Conservation (phyloP, 768 basidiomycete genomes). For the Epithele typhae region DNA sequence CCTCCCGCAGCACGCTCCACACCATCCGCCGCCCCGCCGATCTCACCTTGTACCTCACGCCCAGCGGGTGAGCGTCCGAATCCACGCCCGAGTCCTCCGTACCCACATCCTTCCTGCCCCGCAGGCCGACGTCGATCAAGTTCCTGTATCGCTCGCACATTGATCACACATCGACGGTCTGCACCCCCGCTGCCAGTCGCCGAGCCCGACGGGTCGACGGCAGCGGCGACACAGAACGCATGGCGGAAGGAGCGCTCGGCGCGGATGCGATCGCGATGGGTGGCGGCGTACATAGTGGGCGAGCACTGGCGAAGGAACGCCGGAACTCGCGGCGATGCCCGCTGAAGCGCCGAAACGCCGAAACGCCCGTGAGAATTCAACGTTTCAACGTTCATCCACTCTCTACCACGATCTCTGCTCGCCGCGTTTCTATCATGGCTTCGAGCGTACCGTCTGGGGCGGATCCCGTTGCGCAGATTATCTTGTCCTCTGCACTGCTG, state of each 20-base stretch:
- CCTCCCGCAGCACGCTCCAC: slow-evolving; percentile 81
- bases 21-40: slow-evolving; percentile 76
- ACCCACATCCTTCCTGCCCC: slow-evolving; percentile 59
- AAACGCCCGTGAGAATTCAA: no score
- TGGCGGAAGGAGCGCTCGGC: slow-evolving; percentile 83
- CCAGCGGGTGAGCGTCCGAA: slow-evolving; percentile 84
- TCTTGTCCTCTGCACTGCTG: no score
- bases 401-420: no score
- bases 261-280: slow-evolving; percentile 81
- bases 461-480: no score
- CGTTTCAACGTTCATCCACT: no score
- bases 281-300: slow-evolving; percentile 72
- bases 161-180: slow-evolving; percentile 88
- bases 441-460: no score
- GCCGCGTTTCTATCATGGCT: no score
- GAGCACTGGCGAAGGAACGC: slow-evolving; percentile 74
- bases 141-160: slow-evolving; percentile 90
- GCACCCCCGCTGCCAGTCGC: slow-evolving; percentile 97
- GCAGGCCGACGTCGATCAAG: slow-evolving; percentile 82
- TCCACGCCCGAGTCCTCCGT: slow-evolving; percentile 86
- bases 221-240: slow-evolving; percentile 89
- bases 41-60: slow-evolving; percentile 87
- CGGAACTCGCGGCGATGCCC: slow-evolving; percentile 82
- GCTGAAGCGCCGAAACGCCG: no score
- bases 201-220: slow-evolving; percentile 88